Conservation (phyloP, 2,329 filamentous ascomycete species). For the Orbilia blumenaviensis region DNA sequence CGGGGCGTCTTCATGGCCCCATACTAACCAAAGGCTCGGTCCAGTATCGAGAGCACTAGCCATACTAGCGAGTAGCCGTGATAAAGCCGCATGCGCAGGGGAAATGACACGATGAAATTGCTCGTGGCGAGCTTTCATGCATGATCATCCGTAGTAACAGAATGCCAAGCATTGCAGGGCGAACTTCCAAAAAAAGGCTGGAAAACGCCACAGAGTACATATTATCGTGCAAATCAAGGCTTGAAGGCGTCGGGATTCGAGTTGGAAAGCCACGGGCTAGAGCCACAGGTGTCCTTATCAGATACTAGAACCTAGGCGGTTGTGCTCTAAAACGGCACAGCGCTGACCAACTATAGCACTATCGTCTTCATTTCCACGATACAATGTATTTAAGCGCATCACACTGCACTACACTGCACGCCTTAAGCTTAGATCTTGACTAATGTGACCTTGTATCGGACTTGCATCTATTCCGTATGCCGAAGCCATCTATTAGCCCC, state of each 20-base stretch:
- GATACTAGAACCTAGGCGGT: neutral
- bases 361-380: conserved; percentile 51
- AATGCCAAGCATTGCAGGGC: conserved; percentile 15
- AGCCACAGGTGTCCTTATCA: conserved; percentile 5
- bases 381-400: conserved; percentile 43
- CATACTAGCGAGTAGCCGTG: too few species aligned
- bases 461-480: neutral
- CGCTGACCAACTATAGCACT: too few species aligned
- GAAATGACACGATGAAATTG: conserved; percentile 20
- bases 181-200: conserved; percentile 4
- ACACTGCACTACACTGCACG: conserved; percentile 16
- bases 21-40: too few species aligned
- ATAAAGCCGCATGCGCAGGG: too few species aligned
- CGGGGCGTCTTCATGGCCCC: too few species aligned
- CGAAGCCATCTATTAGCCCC: neutral
- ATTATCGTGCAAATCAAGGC: too few species aligned
- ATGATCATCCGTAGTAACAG: neutral
- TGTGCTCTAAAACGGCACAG: conserved; percentile 40
- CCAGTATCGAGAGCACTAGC: too few species aligned
- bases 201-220: conserved; percentile 18
- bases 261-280: neutral
- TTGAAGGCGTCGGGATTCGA: conserved; percentile 6
- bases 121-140: conserved; percentile 30
- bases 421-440: conserved; percentile 18
- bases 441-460: conserved; percentile 13